Conservation (phyloP, 257 asterid species). For the Solanum dulcamara region DNA sequence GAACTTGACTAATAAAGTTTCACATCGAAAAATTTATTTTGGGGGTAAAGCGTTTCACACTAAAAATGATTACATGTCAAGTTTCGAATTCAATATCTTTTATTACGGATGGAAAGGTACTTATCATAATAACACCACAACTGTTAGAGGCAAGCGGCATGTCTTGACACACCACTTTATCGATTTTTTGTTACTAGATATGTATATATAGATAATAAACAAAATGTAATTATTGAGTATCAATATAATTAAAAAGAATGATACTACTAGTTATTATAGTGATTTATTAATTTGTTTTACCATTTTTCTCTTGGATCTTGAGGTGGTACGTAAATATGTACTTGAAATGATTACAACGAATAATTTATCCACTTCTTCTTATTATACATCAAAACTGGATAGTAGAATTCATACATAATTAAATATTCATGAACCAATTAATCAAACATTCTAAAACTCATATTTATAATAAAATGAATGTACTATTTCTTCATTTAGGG, state of each 20-base stretch:
- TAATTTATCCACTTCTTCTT: neutral
- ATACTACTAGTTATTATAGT: neutral
- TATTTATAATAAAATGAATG: neutral
- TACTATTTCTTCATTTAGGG: neutral
- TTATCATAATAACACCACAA: neutral
- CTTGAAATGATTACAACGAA: neutral
- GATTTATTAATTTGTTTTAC: neutral
- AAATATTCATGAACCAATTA: neutral
- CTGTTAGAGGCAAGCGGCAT: neutral
- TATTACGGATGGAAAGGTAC: accelerated
- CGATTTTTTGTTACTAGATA: neutral
- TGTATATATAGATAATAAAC: neutral
- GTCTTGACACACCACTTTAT: neutral
- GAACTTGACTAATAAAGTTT: neutral
- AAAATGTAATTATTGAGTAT: neutral
- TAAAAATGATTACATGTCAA: no score
- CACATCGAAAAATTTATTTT: neutral
- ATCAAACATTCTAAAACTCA: neutral
- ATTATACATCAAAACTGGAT: neutral
- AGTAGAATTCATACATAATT: neutral
- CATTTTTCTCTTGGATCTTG: neutral
- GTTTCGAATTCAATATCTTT: neutral
- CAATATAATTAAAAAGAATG: neutral
- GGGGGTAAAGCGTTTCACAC: neutral
- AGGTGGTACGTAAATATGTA: neutral